phyloP scores from a whole-genome alignment of 1,284 basidiomycete species.

The Taiwanofungus camphoratus region DNA sequence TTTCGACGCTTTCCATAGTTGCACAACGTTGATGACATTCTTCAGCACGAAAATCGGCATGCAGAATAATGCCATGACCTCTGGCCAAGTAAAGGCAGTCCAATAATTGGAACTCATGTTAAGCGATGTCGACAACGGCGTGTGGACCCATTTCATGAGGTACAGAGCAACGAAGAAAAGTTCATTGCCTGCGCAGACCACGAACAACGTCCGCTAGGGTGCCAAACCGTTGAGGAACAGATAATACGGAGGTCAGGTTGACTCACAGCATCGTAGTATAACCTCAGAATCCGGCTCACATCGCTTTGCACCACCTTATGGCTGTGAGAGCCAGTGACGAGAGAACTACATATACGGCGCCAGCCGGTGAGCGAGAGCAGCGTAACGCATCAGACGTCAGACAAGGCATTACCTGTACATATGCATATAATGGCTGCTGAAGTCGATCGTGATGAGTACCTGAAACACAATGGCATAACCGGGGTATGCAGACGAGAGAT shows the following conservation, averaged over 20 bases:
- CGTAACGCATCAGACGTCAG: not conserved
- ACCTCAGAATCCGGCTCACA: constrained; percentile 87
- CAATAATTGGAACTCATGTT: constrained; percentile 32
- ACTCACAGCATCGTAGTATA: constrained; percentile 83
- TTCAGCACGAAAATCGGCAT: constrained; percentile 78
- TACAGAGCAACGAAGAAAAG: constrained; percentile 96
- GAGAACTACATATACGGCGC: constrained; percentile 55
- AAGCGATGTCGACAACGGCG: constrained; percentile 43
- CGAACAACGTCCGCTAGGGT: constrained; percentile 75
- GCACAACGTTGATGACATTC: constrained; percentile 94
- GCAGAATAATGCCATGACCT: constrained; percentile 63
- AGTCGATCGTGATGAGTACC: constrained; percentile 95
- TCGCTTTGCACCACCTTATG: constrained; percentile 92
- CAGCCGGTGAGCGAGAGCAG: not conserved
- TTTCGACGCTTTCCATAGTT: constrained; percentile 98
- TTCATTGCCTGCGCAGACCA: constrained; percentile 97
- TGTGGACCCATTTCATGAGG: constrained; percentile 82
- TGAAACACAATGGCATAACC: constrained; percentile 83
- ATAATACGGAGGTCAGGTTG: not conserved
- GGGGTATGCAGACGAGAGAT: constrained; percentile 89
- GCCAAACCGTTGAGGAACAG: not conserved
- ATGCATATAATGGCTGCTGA: constrained; percentile 99
- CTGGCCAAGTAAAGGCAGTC: constrained; percentile 70
- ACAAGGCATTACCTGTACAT: constrained; percentile 83
- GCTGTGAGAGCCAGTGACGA: constrained; percentile 87